These are phyloP conservation scores for Pseudogymnoascus sp. DNA, from an alignment of 2,329 filamentous ascomycete species.

Conservation along the genomic window DNA sequence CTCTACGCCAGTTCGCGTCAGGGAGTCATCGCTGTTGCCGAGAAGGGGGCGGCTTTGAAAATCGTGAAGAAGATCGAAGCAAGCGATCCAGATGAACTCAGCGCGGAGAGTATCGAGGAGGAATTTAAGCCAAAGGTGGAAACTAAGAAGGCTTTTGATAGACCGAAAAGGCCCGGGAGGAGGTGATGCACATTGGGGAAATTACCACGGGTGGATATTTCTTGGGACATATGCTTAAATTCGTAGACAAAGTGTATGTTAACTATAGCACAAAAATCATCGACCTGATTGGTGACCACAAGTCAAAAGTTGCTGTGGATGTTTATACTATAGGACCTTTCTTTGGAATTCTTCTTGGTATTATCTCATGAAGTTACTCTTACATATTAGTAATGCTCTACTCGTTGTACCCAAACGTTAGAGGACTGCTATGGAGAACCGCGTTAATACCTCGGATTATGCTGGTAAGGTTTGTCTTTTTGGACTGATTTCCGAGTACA, in stretches of 20 bases:
- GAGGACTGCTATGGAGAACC: background rate
- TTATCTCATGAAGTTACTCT: background rate
- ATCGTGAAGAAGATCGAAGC: slow-evolving; percentile 64
- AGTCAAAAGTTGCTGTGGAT: background rate
- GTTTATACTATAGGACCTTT: background rate
- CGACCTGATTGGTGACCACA: background rate
- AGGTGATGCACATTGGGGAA: slow-evolving; percentile 16
- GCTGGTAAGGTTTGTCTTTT: background rate
- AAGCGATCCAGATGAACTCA: slow-evolving; percentile 61
- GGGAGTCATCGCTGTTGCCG: slow-evolving; percentile 57
- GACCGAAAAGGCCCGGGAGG: slow-evolving; percentile 67
- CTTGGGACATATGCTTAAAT: background rate
- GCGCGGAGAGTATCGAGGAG: slow-evolving; percentile 52
- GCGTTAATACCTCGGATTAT: background rate
- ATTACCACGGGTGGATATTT: background rate
- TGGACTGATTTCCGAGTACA: background rate
- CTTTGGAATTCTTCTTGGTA: background rate
- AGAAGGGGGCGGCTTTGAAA: slow-evolving; percentile 53
- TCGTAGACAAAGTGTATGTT: background rate
- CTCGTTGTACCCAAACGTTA: background rate
- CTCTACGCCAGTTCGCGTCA: slow-evolving; percentile 66
- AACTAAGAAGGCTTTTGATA: slow-evolving; percentile 59
- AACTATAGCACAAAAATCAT: background rate
- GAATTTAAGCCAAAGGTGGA: slow-evolving; percentile 62
- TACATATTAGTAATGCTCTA: background rate